These are phyloP conservation scores for Macrophomina tecta DNA, from an alignment of 2,329 filamentous ascomycete genomes.

Conservation along the genomic window DNA sequence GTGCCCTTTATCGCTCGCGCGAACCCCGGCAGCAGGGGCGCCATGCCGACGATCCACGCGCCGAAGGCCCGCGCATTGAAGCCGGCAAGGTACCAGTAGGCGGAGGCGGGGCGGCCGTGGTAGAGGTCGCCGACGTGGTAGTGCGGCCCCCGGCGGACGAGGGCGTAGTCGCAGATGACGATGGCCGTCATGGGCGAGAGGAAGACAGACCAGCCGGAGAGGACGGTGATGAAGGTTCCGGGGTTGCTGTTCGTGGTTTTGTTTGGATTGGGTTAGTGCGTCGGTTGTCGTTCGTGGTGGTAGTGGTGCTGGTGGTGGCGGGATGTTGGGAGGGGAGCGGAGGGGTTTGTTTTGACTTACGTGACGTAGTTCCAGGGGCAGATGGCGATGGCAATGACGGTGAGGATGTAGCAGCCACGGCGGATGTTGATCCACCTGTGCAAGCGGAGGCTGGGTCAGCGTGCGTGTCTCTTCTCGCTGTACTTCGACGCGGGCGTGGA, in stretches of 20 bases:
- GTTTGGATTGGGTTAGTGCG: too few species aligned
- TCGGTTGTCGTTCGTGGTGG: not conserved
- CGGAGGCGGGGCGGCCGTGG: conserved; percentile 26
- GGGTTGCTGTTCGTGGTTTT: not conserved
- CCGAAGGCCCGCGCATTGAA: conserved; percentile 36
- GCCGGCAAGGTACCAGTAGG: conserved; percentile 36
- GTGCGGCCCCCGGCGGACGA: conserved; percentile 30
- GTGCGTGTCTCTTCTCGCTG: too few species aligned
- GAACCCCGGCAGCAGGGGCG: conserved; percentile 31
- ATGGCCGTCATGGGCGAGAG: conserved; percentile 35
- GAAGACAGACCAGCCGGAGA: conserved; percentile 38
- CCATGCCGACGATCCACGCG: conserved; percentile 36
- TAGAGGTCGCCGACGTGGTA: conserved; percentile 39
- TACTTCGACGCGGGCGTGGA: not conserved
- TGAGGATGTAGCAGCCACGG: conserved; percentile 36
- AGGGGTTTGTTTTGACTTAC: not conserved
- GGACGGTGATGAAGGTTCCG: conserved; percentile 31
- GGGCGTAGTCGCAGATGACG: conserved; percentile 37
- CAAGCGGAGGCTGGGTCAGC: not conserved
- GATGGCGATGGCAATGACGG: conserved; percentile 35
- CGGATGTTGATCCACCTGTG: conserved; percentile 30
- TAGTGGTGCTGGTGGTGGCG: too few species aligned
- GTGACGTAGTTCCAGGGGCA: conserved; percentile 32
- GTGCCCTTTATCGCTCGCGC: conserved; percentile 16
- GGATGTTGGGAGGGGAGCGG: not conserved